phyloP scores from a whole-genome alignment of 108 stramenopile species.

The Mayamaea pseudoterrestris region DNA sequence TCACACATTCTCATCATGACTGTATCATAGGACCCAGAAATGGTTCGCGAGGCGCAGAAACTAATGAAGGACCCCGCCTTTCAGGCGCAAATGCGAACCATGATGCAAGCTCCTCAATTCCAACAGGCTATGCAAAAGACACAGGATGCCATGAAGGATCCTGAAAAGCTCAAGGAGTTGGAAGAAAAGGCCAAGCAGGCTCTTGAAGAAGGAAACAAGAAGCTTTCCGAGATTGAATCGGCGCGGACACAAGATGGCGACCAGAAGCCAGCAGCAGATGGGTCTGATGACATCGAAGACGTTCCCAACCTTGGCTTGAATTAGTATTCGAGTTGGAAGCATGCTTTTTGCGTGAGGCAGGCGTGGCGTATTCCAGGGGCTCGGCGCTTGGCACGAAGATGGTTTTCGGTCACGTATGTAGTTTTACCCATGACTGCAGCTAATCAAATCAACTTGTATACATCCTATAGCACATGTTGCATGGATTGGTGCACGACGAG shows the following conservation, averaged over 20 bases:
- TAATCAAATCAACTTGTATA: no score
- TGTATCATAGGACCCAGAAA: conserved; percentile 66
- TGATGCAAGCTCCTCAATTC: conserved; percentile 47
- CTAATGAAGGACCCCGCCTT: conserved; percentile 79
- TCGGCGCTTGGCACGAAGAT: no score
- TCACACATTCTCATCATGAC: not conserved
- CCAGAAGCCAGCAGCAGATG: conserved; percentile 14
- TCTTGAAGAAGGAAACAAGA: conserved; percentile 51
- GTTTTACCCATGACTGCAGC: no score
- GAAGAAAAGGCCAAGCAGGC: conserved; percentile 49
- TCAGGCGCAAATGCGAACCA: conserved; percentile 72
- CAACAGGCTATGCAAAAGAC: conserved; percentile 49
- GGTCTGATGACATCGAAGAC: conserved; percentile 13
- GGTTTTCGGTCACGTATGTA: no score
- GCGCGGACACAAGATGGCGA: conserved; percentile 17
- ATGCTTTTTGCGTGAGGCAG: not conserved
- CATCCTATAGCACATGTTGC: no score
- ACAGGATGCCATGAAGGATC: conserved; percentile 58
- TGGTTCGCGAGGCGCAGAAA: conserved; percentile 77
- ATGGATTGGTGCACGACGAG: no score
- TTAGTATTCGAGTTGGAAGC: conserved; percentile 8
- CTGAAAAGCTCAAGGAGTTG: conserved; percentile 62
- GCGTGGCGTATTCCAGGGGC: no score
- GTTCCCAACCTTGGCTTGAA: no score
- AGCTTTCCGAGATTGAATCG: conserved; percentile 48